Evolutionary conservation across 257 asterid genomes (phyloP), one percentile per base, ranked within the genome.

Genomic region (Mitragyna speciosa): DNA sequence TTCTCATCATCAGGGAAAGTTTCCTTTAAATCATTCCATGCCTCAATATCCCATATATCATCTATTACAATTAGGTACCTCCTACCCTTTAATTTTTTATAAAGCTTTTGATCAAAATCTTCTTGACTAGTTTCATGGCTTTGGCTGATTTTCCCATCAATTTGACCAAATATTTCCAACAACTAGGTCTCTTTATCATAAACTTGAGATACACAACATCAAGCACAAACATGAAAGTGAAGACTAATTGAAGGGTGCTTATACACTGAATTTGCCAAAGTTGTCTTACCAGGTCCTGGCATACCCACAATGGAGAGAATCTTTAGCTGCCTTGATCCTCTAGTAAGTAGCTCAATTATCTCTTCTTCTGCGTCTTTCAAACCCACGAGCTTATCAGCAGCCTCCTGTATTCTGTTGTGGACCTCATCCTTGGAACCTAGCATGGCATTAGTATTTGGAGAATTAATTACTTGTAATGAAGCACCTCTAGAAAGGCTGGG

Each of bases 221-320:
- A 82, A 10, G 75, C 81, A 30, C 79, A 43, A 19, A 76, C 76
- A 73, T 88, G 70, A 51, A 86, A 86, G 67, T 66, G 47, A 48
- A 78, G 5, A 7, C 28, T 64, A 56, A 82, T 26, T 6, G 5
- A 74, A 43, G 78, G 41, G 69, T 82, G 77, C 64, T 68, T 52
- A 73, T 72, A 86, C 26, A 86, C 10, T 59, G 80, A 82, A 51
- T 77, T 82, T 16, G 91, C 89, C 52, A 86, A 28, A 31, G 88
- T 84, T 45, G 85, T 82, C 86, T 86, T 82, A 70, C 89, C 89
- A 16, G 82, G 77, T 52, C 90, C 90, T 4, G 88, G 65, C 90
- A 87, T 85, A 19, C 88, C 89, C 15, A 61, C 84, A 4, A 89
- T 72, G 47, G 87, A 70, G 26, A 85, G 16, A 24, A 68, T 64